A percentile compares a stretch with the other conserved stretches of the same genome.
phyloP scores from a whole-genome alignment of 306 rosid species.

The Delonix regia region DNA sequence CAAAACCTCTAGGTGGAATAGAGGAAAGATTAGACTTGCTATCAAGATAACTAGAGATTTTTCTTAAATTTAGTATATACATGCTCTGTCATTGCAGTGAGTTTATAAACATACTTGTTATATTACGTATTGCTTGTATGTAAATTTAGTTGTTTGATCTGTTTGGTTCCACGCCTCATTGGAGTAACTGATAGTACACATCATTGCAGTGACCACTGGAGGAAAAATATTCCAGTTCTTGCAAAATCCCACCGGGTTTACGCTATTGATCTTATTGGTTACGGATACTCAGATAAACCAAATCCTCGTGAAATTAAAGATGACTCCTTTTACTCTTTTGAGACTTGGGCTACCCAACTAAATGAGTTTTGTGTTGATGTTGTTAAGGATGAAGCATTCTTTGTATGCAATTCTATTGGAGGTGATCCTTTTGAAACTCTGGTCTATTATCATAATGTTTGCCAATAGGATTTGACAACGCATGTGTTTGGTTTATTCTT shows the following conservation, averaged over 20 bases:
- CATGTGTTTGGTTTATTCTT: neutral
- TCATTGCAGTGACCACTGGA: conserved; percentile 92
- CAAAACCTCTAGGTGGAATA: neutral
- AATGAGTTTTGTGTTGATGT: conserved; percentile 81
- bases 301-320: conserved; percentile 71
- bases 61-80: conserved; percentile 1
- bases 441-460: neutral
- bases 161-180: conserved; percentile 21
- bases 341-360: conserved; percentile 91
- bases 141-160: conserved; percentile 28
- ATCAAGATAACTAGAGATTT: neutral
- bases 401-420: conserved; percentile 94
- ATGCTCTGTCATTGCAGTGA: conserved; percentile 4
- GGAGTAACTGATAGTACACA: conserved; percentile 37
- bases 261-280: conserved; percentile 92
- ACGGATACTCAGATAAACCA: conserved; percentile 97
- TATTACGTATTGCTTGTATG: conserved; percentile 13
- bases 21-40: neutral
- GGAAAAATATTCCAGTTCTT: conserved; percentile 78
- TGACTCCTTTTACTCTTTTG: conserved; percentile 72
- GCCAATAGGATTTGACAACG: neutral
- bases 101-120: neutral
- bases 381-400: conserved; percentile 76
- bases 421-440: conserved; percentile 49
- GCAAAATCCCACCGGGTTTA: conserved; percentile 80